Conservation (phyloP, 208 protist species). For the Crithidia thermophila region DNA sequence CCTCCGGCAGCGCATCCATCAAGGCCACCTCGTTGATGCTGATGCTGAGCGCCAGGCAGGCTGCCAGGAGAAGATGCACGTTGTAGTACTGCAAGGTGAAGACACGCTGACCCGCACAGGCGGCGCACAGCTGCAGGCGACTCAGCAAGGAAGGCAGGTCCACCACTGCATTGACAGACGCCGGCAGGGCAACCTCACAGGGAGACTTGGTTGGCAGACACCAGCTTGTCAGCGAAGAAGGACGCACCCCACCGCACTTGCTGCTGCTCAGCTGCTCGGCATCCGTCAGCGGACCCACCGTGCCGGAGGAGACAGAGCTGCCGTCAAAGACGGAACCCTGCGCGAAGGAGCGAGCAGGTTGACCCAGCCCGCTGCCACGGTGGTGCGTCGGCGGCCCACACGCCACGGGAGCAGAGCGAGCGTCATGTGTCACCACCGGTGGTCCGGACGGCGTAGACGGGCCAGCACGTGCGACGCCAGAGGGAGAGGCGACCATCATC, state of each 20-base stretch:
- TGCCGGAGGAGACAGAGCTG: constrained; percentile 14
- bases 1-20: constrained; percentile 25
- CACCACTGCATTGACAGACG: neutral
- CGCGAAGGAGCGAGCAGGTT: neutral
- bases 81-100: constrained; percentile 52
- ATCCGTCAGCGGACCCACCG: constrained; percentile 34
- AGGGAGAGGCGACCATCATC: no score
- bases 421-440: no score
- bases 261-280: constrained; percentile 11
- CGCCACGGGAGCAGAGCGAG: no score
- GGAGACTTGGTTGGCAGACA: constrained; percentile 12
- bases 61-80: constrained; percentile 39
- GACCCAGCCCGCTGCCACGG: no score
- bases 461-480: no score
- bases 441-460: no score
- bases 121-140: constrained; percentile 21
- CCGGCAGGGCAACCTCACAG: neutral
- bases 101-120: constrained; percentile 23
- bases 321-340: neutral
- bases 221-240: constrained; percentile 18
- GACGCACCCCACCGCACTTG: neutral
- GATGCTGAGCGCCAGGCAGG: constrained; percentile 44
- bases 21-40: constrained; percentile 36
- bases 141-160: constrained; percentile 4
- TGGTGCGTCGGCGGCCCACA: no score